Evolutionary conservation across 2,329 filamentous ascomycete genomes (phyloP).

Genomic region (Aspergillus pseudonomiae): DNA sequence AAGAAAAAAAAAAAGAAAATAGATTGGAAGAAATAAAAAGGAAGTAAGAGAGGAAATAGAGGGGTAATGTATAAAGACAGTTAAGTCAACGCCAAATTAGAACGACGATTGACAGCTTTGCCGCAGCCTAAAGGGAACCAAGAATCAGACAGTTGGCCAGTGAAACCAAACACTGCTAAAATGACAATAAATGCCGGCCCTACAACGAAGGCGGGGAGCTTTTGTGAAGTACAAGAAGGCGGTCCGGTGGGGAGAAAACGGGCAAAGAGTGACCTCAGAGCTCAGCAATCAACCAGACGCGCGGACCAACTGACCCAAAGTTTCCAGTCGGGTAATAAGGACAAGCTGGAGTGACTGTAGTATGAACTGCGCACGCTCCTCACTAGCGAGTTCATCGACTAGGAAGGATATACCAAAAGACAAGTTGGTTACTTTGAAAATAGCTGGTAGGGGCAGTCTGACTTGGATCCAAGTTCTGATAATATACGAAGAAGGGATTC

Average conservation of each 20-base stretch:
- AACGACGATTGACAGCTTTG: background rate
- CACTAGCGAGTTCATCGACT: conserved; percentile 35
- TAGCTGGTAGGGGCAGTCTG: background rate
- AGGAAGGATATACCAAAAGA: background rate
- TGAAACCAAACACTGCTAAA: background rate
- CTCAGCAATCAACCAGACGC: conserved; percentile 17
- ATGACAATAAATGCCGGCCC: background rate
- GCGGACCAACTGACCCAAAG: conserved; percentile 22
- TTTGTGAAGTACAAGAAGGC: conserved; percentile 10
- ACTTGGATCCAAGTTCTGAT: background rate
- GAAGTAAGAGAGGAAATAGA: background rate
- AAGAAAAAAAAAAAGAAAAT: background rate
- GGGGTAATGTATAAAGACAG: background rate
- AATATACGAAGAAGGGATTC: background rate
- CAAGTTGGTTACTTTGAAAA: background rate
- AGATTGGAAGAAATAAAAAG: background rate
- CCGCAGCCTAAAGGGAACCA: background rate
- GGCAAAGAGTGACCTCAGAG: conserved; percentile 22
- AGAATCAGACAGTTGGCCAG: background rate
- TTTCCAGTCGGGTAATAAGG: conserved; percentile 14
- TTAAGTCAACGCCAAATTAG: background rate
- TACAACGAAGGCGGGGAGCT: background rate
- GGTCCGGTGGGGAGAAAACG: conserved; percentile 11
- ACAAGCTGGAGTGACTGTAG: conserved; percentile 1
- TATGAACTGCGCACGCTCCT: conserved; percentile 21